Evolutionary conservation across 805 yeast genomes (phyloP), one percentile per base, ranked within the genome.

Genomic region (Nakazawaea peltata): DNA sequence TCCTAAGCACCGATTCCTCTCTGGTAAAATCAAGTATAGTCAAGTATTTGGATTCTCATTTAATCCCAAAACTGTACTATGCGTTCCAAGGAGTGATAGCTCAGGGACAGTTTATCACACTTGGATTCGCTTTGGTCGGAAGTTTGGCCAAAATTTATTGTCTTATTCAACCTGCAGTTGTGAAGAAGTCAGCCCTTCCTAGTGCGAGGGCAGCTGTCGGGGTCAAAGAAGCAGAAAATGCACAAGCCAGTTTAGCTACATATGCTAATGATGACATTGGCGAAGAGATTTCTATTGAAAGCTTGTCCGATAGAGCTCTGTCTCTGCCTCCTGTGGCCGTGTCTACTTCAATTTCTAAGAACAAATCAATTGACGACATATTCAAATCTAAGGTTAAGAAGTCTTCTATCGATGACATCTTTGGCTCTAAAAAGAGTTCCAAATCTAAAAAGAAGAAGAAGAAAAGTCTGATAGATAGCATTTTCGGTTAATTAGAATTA

Each of bases 71-170:
- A 21, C 71, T 80, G 19, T 79, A 71, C 52, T 67, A 71, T 39
- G 69, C 71, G 10, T 81, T 83, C 47, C 77, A 80, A 52, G 70
- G 77, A 1, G 67, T 86, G 1, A 63, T 86, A 6, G 77, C 81
- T 1, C 64, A 77, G 40, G 94, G 88, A 0, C 94, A 87, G 49
- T 86, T 81, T 48, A 65, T 84, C 5, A 69, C 78, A 2, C 51
- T 86, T 10, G 95, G 94, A 2, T 66, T 86, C 42, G 72, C 81
- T 0, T 53, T 85, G 26, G 48, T 84, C 3, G 94, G 82, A 0
- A 34, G 61, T 14, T 45, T 74, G 26, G 67, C 81, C 2, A 63
- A 67, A 34, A 46, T 82, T 8, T 53, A 63, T 28, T n/a, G 15
- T n/a, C 10, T 25, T n/a, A 7, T 25, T 15, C 6, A 6, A 25